These are phyloP conservation scores for Noccaea caerulescens DNA, from an alignment of 345 rosid species.

Conservation along the genomic window DNA sequence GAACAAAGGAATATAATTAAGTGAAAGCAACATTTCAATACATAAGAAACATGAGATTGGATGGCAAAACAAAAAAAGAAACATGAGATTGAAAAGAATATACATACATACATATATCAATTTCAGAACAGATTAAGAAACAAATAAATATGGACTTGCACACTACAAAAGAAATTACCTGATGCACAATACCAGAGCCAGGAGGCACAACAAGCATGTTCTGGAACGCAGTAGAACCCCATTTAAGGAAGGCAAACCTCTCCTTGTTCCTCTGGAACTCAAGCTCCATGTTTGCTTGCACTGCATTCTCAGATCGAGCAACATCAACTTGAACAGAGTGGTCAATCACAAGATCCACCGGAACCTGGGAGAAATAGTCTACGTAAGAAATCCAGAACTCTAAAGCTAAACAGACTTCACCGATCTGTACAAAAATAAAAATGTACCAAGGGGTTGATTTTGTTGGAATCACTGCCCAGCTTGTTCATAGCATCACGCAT, in stretches of 20 bases:
- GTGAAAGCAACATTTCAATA: conserved; percentile 5
- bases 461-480: conserved; percentile 82
- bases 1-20: conserved; percentile 1
- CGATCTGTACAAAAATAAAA: not conserved
- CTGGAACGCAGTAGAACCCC: conserved; percentile 92
- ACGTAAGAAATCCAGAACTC: conserved; percentile 2
- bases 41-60: conserved; percentile 1
- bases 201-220: conserved; percentile 99
- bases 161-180: conserved; percentile 52
- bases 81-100: conserved; percentile 2
- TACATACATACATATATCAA: not conserved
- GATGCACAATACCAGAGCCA: conserved; percentile 96
- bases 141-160: not conserved
- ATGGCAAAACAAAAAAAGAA: no score
- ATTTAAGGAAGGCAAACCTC: conserved; percentile 91
- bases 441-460: conserved; percentile 88
- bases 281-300: conserved; percentile 91
- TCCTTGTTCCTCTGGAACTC: conserved; percentile 87
- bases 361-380: conserved; percentile 54
- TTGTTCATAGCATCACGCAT: conserved; percentile 99
- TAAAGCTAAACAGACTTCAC: conserved; percentile 14
- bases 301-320: conserved; percentile 89
- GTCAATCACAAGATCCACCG: conserved; percentile 97
- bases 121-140: not conserved
- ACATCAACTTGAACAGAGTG: conserved; percentile 97